Evolutionary conservation across 495 filamentous ascomycete species (phyloP), one percentile per base, ranked within the genome.

Genomic region (Annulohypoxylon moriforme): DNA sequence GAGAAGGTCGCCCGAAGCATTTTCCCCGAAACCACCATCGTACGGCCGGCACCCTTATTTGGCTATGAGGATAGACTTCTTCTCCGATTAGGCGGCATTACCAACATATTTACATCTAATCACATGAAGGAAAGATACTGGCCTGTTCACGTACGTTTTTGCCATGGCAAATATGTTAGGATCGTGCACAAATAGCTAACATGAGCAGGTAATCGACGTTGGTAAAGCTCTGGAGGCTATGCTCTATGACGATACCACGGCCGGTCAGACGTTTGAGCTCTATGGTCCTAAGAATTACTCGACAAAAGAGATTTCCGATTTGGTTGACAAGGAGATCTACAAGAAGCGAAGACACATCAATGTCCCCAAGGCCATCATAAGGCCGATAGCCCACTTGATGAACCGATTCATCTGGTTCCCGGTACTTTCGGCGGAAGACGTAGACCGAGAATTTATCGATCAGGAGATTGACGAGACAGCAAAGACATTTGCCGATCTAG

Each of bases 1-100:
- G 96, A 99, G 83, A 85, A 91, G 76, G 88, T 95, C 18, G 95
- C 87, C 42, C 91, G 95, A 64, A 87, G 86, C 64, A 97, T 99
- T 80, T 99, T 94, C 85, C 96, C 96, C 11, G 96, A 99, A 81
- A 97, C 96, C 18, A 99, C 96, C 56, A 96, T 99, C 76, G 96
- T 99, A 72, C 90, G 96, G 53, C 96, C 96, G 40, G 91, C 94
- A 9, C 96, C 96, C 13, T 87, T 97, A 82, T 99, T 94, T 79
- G 96, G 96, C 42, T 94, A 91, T 79, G 96, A 99, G 79, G 96
- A 99, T 81, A 89, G 89, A 69, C 89, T 99, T 38, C 90, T 99
- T 33, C 89, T 95, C 81, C 92, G 86, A 77, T 89, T 98, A 52
- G 96, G 95, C 52, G 84, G 89, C 53, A 82, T 88, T 24, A 86